A percentile compares a stretch with the other conserved stretches of the same genome.
Evolutionary conservation across 2,329 filamentous ascomycete genomes (phyloP).

Genomic region (Penicillium sp.): DNA sequence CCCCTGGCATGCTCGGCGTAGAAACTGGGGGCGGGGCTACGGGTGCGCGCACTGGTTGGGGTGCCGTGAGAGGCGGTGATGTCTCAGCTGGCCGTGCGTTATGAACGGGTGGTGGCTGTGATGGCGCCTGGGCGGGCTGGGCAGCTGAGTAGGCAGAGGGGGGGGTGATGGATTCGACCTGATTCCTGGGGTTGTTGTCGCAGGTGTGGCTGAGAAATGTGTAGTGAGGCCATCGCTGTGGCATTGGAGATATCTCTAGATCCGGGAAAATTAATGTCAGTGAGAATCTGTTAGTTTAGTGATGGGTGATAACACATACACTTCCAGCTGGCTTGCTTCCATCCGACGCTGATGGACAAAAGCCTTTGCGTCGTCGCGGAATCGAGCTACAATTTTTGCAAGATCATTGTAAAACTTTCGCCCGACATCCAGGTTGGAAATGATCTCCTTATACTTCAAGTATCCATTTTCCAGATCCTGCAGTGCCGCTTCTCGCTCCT

Average conservation of each 20-base stretch:
- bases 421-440: slow-evolving; percentile 85
- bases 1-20: slow-evolving; percentile 44
- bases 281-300: not conserved
- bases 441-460: slow-evolving; percentile 93
- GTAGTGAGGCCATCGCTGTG: slow-evolving; percentile 58
- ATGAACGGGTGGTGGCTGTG: slow-evolving; percentile 47
- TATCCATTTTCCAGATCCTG: slow-evolving; percentile 90
- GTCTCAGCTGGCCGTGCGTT: slow-evolving; percentile 39
- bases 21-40: slow-evolving; percentile 55
- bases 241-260: slow-evolving; percentile 56
- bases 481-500: slow-evolving; percentile 79
- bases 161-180: slow-evolving; percentile 27
- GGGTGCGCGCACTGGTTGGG: slow-evolving; percentile 46
- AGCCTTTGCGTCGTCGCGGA: slow-evolving; percentile 73
- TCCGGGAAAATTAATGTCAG: slow-evolving; percentile 9
- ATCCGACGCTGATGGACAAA: slow-evolving; percentile 80
- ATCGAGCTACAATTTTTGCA: slow-evolving; percentile 79
- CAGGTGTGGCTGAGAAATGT: slow-evolving; percentile 42
- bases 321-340: slow-evolving; percentile 76
- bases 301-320: slow-evolving; percentile 51
- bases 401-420: slow-evolving; percentile 97
- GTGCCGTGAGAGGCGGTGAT: slow-evolving; percentile 46
- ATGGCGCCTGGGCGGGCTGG: slow-evolving; percentile 37
- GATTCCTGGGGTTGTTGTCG: slow-evolving; percentile 37
- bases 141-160: slow-evolving; percentile 32